Evolutionary conservation across 164 flowering plant genomes (phyloP).

Genomic region (Nelumbo lutea): DNA sequence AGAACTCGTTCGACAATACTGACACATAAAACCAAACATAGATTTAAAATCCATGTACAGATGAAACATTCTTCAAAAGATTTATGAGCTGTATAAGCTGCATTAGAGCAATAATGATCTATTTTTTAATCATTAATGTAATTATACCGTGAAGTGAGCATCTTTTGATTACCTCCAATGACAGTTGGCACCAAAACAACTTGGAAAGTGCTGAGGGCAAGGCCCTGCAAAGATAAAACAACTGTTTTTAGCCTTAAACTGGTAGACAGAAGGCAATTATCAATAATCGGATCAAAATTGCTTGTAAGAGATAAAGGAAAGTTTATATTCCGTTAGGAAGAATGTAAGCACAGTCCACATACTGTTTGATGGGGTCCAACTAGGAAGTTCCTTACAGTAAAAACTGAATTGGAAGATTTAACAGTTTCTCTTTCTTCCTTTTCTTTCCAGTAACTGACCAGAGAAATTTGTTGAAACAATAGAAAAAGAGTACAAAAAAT

Average conservation of each 20-base stretch:
- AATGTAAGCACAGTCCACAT: neutral
- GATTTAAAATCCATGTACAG: no score
- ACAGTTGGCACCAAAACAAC: constrained; percentile 92
- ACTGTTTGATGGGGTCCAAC: neutral
- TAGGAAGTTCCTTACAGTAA: no score
- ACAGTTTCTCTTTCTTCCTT: no score
- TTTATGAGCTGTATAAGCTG: neutral
- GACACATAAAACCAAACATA: constrained; percentile 22
- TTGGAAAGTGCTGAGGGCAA: constrained; percentile 94
- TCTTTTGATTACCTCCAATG: constrained; percentile 59
- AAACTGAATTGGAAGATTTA: no score
- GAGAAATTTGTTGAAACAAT: no score
- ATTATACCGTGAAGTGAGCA: neutral
- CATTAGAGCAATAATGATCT: neutral
- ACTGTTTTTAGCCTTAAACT: neutral
- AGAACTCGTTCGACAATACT: constrained; percentile 85
- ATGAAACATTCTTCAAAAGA: no score
- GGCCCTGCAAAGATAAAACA: constrained; percentile 54
- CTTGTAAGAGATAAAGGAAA: neutral
- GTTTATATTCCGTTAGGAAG: neutral
- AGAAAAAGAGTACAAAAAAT: no score
- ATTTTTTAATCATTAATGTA: neutral
- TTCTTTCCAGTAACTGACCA: no score
- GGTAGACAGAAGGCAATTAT: neutral
- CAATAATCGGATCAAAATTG: neutral